These are phyloP conservation scores for Neonectria neomacrospora DNA, from an alignment of 2,329 filamentous ascomycete species.

Conservation along the genomic window DNA sequence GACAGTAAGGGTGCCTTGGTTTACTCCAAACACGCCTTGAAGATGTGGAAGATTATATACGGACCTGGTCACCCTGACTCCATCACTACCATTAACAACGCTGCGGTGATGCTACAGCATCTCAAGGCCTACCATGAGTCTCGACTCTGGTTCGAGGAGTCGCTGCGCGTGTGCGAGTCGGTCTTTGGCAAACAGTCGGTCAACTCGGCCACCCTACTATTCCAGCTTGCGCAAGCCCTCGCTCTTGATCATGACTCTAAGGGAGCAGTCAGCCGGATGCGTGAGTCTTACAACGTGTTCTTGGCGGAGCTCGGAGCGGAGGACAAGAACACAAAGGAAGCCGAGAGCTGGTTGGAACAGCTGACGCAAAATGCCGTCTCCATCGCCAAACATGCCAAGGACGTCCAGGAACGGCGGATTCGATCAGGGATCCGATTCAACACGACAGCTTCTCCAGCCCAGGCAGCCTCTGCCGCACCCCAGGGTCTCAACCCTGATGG, in stretches of 20 bases:
- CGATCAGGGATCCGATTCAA: constrained; percentile 77
- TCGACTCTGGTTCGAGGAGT: constrained; percentile 95
- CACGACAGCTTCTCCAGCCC: constrained; percentile 43
- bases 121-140: constrained; percentile 96
- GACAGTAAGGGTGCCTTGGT: constrained; percentile 89
- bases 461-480: constrained; percentile 45
- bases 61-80: constrained; percentile 94
- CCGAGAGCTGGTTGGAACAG: constrained; percentile 95
- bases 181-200: constrained; percentile 91
- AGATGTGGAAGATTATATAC: constrained; percentile 97
- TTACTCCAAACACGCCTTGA: constrained; percentile 91
- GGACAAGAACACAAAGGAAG: constrained; percentile 98
- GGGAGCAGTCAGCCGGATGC: constrained; percentile 90
- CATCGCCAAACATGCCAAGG: constrained; percentile 93
- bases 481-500: constrained; percentile 46
- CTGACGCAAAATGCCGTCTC: constrained; percentile 94
- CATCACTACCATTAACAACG: constrained; percentile 98
- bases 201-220: constrained; percentile 93
- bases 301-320: constrained; percentile 84
- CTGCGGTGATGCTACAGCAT: constrained; percentile 96
- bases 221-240: constrained; percentile 95
- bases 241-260: constrained; percentile 97
- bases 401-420: constrained; percentile 79
- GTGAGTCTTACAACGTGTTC: constrained; percentile 97
- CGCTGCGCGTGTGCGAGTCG: constrained; percentile 86